Conservation (phyloP, 345 rosid species). For the Acer campestre region DNA sequence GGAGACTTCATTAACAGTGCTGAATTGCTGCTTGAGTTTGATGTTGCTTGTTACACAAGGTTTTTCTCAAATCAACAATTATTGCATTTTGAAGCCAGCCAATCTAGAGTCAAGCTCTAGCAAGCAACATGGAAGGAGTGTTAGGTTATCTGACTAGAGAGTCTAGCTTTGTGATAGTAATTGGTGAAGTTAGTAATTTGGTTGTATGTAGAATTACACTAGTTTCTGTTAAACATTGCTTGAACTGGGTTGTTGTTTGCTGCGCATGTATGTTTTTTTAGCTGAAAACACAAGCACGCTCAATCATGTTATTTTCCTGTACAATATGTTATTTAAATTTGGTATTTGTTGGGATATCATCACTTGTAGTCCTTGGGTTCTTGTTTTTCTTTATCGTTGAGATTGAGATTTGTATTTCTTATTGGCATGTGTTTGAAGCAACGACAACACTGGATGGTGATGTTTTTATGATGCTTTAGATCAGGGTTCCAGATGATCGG, state of each 20-base stretch:
- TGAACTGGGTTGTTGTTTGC: background rate
- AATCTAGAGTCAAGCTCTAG: background rate
- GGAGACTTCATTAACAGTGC: background rate
- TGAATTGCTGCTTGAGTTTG: background rate
- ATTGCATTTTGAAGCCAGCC: background rate
- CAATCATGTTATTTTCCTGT: constrained; percentile 5
- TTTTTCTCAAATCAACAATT: background rate
- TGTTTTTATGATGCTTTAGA: constrained; percentile 72
- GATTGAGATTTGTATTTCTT: constrained; percentile 52
- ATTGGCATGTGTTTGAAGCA: constrained; percentile 66
- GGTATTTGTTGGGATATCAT: constrained; percentile 17
- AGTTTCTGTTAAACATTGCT: background rate
- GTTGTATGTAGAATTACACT: background rate
- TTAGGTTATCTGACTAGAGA: constrained; percentile 7
- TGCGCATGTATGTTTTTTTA: background rate
- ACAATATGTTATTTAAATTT: constrained; percentile 12
- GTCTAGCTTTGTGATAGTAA: background rate
- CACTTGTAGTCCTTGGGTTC: constrained; percentile 21
- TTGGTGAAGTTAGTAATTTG: constrained; percentile 7
- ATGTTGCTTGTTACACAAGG: background rate
- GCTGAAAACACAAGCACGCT: background rate
- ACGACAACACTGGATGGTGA: constrained; percentile 71
- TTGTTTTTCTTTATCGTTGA: constrained; percentile 27
- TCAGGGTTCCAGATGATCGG: constrained; percentile 66
- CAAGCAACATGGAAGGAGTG: background rate